phyloP scores from a whole-genome alignment of 768 basidiomycete species.

The Austroboletus eburneus region DNA sequence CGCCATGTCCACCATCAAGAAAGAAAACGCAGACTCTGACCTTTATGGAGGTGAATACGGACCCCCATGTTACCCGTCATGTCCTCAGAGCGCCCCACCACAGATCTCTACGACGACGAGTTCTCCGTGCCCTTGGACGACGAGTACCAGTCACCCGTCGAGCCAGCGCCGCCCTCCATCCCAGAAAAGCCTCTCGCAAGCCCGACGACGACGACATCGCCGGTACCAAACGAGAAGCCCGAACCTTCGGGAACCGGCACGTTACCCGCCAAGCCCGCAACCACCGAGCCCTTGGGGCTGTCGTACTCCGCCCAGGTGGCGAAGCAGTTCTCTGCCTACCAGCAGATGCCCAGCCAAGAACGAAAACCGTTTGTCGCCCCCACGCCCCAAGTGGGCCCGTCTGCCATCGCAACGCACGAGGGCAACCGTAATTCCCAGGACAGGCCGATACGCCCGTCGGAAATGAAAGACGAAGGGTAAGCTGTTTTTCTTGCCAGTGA shows the following conservation, averaged over 20 bases:
- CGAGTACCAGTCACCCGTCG: slow-evolving; percentile 28
- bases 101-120: slow-evolving; percentile 54
- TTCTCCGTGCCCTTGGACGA: slow-evolving; percentile 32
- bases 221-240: slow-evolving; percentile 19
- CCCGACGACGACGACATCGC: slow-evolving; percentile 15
- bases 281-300: slow-evolving; percentile 29
- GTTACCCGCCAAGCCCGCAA: slow-evolving; percentile 27
- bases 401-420: slow-evolving; percentile 35
- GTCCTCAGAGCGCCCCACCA: slow-evolving; percentile 3
- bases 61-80: background rate
- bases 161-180: slow-evolving; percentile 20
- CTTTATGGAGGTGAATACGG: slow-evolving; percentile 45
- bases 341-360: slow-evolving; percentile 63
- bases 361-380: slow-evolving; percentile 37
- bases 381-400: slow-evolving; percentile 26
- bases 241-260: slow-evolving; percentile 18
- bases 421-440: slow-evolving; percentile 37
- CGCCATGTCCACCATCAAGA: slow-evolving; percentile 21
- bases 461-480: slow-evolving; percentile 85
- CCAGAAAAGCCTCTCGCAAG: slow-evolving; percentile 14
- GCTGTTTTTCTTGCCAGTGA: slow-evolving; percentile 31
- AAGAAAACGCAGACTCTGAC: slow-evolving; percentile 36
- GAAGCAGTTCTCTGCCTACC: slow-evolving; percentile 60
- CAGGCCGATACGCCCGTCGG: slow-evolving; percentile 59
- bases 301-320: slow-evolving; percentile 65